Evolutionary conservation across 805 yeast genomes (phyloP).

Genomic region (Cyberlindnera sargentensis): DNA sequence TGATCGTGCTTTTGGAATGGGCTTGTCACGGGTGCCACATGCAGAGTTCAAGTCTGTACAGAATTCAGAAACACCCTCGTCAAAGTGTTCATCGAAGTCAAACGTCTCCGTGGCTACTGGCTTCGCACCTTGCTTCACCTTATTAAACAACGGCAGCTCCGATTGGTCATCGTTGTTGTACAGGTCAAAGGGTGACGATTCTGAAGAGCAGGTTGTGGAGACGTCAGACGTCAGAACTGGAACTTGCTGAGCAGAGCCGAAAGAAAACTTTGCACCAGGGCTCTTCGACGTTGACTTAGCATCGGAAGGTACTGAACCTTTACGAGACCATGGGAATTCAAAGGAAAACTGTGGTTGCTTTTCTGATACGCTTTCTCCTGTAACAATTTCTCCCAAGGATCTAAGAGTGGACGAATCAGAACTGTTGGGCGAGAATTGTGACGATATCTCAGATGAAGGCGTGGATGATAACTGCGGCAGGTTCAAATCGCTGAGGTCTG

Average conservation of each 20-base stretch:
- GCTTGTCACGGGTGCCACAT: slow-evolving; percentile 71
- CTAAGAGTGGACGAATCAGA: slow-evolving; percentile 5
- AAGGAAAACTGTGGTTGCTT: slow-evolving; percentile 32
- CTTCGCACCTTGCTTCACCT: slow-evolving; percentile 3
- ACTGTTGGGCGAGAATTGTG: slow-evolving; percentile 15
- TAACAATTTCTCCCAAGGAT: slow-evolving; percentile 2
- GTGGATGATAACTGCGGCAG: slow-evolving; percentile 13
- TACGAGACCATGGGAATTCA: slow-evolving; percentile 48
- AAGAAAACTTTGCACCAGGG: slow-evolving; percentile 3
- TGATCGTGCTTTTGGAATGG: slow-evolving; percentile 43
- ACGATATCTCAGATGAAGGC: slow-evolving; percentile 8
- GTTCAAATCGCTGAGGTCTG: slow-evolving; percentile 22
- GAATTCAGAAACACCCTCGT: slow-evolving; percentile 67
- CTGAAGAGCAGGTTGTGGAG: slow-evolving; percentile 22
- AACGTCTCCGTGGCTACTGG: slow-evolving; percentile 21
- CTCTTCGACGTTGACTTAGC: slow-evolving; percentile 3
- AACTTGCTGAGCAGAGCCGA: slow-evolving; percentile 6
- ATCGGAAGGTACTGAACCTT: slow-evolving; percentile 8
- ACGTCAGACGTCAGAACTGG: slow-evolving; percentile 23
- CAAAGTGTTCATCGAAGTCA: slow-evolving; percentile 40
- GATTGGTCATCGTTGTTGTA: slow-evolving; percentile 17
- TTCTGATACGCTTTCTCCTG: slow-evolving; percentile 1
- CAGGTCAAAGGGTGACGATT: slow-evolving; percentile 25
- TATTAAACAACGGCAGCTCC: slow-evolving; percentile 18
- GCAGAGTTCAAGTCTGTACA: slow-evolving; percentile 73